A percentile compares a stretch with the other conserved stretches of the same genome.
Evolutionary conservation across 2,329 filamentous ascomycete species (phyloP).

Genomic region (Sporothrix inflata): DNA sequence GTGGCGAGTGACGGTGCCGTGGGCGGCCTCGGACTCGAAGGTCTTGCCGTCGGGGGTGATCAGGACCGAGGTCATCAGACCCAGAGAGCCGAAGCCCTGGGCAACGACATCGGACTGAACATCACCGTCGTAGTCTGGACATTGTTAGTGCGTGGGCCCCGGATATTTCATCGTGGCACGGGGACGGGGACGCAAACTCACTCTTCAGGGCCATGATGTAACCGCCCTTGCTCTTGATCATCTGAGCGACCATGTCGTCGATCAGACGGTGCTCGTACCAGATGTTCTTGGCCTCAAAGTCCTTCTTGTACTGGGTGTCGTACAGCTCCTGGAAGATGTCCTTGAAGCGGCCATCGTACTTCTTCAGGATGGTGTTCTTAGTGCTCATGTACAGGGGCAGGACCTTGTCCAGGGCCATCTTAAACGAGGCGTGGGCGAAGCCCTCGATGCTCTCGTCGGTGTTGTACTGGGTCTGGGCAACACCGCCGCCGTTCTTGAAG

Average conservation of each 20-base stretch:
- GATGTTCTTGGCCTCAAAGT: constrained; percentile 89
- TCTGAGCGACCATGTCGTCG: constrained; percentile 99
- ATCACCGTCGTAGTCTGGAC: constrained; percentile 92
- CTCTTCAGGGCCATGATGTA: constrained; percentile 99
- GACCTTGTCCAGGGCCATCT: constrained; percentile 84
- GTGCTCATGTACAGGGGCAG: constrained; percentile 99
- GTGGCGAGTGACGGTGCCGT: constrained; percentile 97
- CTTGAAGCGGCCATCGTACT: constrained; percentile 98
- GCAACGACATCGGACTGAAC: constrained; percentile 98
- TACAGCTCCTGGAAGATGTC: constrained; percentile 99
- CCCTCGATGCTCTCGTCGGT: constrained; percentile 92
- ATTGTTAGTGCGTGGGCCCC: too few relatives aligned
- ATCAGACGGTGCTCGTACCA: constrained; percentile 99
- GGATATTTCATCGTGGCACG: too few relatives aligned
- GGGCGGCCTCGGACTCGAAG: constrained; percentile 95
- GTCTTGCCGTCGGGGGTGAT: constrained; percentile 96
- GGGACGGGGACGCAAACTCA: constrained; percentile 50
- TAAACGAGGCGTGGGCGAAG: constrained; percentile 96
- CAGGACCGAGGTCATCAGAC: constrained; percentile 97
- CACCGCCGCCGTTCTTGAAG: constrained; percentile 83
- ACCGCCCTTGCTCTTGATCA: constrained; percentile 97
- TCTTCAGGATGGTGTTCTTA: constrained; percentile 99
- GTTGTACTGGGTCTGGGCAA: constrained; percentile 97
- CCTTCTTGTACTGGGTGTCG: constrained; percentile 80
- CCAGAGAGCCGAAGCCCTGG: constrained; percentile 96